phyloP scores from a whole-genome alignment of 2,329 filamentous ascomycete species.

The Colletotrichum neosansevieriae region DNA sequence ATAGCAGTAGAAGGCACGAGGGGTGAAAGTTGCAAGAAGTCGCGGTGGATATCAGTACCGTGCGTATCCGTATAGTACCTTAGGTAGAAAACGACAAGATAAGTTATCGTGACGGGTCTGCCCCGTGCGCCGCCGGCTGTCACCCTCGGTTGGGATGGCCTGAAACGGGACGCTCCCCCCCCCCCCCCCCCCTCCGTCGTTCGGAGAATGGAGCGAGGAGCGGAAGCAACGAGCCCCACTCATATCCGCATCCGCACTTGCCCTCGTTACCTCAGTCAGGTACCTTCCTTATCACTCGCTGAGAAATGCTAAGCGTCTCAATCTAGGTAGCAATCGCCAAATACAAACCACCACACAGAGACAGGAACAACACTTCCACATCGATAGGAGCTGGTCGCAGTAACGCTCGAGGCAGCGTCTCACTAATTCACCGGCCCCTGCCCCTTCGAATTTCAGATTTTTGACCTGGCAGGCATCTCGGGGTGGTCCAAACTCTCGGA shows the following conservation, averaged over 20 bases:
- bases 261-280: no score
- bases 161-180: not conserved
- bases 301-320: not conserved
- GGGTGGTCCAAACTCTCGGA: not conserved
- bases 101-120: not conserved
- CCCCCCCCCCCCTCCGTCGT: not conserved
- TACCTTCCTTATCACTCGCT: not conserved
- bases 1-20: no score
- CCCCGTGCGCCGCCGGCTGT: constrained; percentile 13
- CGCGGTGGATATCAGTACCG: no score
- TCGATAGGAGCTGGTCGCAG: not conserved
- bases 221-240: constrained; percentile 16
- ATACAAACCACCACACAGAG: not conserved
- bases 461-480: not conserved
- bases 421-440: not conserved
- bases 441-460: not conserved
- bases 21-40: no score
- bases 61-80: no score
- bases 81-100: no score
- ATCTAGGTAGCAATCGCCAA: not conserved
- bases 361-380: not conserved
- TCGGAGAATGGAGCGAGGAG: constrained; percentile 20
- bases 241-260: not conserved
- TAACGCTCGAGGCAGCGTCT: constrained; percentile 4
- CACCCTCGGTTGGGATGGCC: constrained; percentile 3